A percentile compares a stretch with the other conserved stretches of the same genome.
phyloP scores from a whole-genome alignment of 2,329 filamentous ascomycete genomes.

The Fusarium odoratissimum region DNA sequence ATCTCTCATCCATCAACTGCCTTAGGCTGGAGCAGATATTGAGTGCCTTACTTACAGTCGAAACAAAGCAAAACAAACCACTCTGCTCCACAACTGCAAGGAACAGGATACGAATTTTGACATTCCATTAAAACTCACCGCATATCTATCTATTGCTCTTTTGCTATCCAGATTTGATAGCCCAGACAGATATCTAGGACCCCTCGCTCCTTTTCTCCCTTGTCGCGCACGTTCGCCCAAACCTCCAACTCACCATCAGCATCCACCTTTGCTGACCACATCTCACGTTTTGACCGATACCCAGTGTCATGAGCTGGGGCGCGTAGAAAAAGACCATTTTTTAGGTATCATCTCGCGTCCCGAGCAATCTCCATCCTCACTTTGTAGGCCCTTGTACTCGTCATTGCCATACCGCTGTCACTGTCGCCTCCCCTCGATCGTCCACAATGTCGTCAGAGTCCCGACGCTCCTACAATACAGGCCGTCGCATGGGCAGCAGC shows the following conservation, averaged over 20 bases:
- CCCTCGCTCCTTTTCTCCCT: slow-evolving; percentile 35
- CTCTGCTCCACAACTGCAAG: slow-evolving; percentile 25
- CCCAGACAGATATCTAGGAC: slow-evolving; percentile 2
- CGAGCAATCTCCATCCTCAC: slow-evolving; percentile 36
- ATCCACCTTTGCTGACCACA: slow-evolving; percentile 26
- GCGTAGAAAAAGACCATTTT: slow-evolving; percentile 34
- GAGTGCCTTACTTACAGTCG: background rate
- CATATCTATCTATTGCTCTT: slow-evolving; percentile 28
- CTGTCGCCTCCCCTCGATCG: slow-evolving; percentile 20
- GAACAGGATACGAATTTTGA: slow-evolving; percentile 5
- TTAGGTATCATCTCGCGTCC: slow-evolving; percentile 48
- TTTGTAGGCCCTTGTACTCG: slow-evolving; percentile 15
- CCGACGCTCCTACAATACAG: slow-evolving; percentile 58
- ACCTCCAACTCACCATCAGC: slow-evolving; percentile 24
- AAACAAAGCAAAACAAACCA: slow-evolving; percentile 6
- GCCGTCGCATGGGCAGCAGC: slow-evolving; percentile 59
- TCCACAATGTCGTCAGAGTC: slow-evolving; percentile 63
- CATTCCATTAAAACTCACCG: slow-evolving; percentile 31
- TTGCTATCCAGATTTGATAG: slow-evolving; percentile 1
- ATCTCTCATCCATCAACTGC: slow-evolving; percentile 28
- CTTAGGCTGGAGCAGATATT: slow-evolving; percentile 13
- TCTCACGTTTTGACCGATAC: slow-evolving; percentile 21
- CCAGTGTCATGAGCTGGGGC: slow-evolving; percentile 48
- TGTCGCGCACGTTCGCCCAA: slow-evolving; percentile 18
- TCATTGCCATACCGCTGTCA: slow-evolving; percentile 22